Evolutionary conservation across 306 rosid genomes (phyloP), one percentile per base, ranked within the genome.

Genomic region (Styphnolobium japonicum): DNA sequence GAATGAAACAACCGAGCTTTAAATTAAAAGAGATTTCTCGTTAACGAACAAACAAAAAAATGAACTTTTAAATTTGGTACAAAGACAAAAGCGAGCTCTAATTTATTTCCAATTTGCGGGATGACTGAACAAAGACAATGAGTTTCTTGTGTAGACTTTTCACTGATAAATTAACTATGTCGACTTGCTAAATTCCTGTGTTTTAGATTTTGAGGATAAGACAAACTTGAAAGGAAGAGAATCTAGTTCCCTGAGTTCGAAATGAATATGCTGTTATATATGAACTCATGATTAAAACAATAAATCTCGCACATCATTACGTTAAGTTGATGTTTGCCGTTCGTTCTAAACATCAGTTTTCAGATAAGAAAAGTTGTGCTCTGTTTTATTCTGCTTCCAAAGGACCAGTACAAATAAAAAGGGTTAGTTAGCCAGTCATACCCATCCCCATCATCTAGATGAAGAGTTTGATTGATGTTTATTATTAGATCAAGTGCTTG

Each of bases 161-260:
- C 36, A 5, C 5, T 36, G 29, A 63, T 7, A 63, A 39, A 64
- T 64, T 73, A 72, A 58, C 23, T 18, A 19, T 52, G 67, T 46
- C 66, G 71, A 45, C 46, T 39, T 29, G 1, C 25, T 48, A 14
- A 42, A 7, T 16, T 36, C 37, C 6, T 34, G 66, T 73, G 7
- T 43, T 67, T 57, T 56, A 57, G 7, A 61, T 49, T 52, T 29
- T 2, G 37, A 16, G 5, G 58, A 58, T 61, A 62, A 52, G 73
- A 84, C 84, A 80, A 84, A 74, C 10, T 2, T 40, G 57, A 42
- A 16, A 65, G n/a, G 43, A 60, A 62, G 71, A 75, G 76, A 75
- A 80, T 75, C 71, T 0, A 75, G 43, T 49, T 74, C n/a, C 51
- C 29, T 62, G 14, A 15, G 57, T 46, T 42, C 25, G 11, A 21